A percentile compares a stretch with the other conserved stretches of the same genome.
phyloP scores from a whole-genome alignment of 148 eudicot genomes.

The Rhododendron williamsianum region DNA sequence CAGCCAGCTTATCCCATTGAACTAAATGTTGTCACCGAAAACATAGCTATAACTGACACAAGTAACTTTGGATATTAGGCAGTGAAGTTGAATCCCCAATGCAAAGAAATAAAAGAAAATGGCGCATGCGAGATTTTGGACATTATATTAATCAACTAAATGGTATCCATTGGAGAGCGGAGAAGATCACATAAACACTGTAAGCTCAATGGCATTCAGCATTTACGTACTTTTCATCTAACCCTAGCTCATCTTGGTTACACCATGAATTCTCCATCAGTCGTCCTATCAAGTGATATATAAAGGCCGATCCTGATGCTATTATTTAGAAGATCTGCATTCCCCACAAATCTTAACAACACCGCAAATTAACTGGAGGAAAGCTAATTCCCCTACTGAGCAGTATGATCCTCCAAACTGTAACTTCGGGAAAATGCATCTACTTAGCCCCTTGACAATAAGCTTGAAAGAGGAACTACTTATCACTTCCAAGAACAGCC shows the following conservation, averaged over 20 bases:
- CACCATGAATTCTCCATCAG: background rate
- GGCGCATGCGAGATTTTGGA: background rate
- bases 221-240: background rate
- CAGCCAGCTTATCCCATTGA: constrained; percentile 2
- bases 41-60: background rate
- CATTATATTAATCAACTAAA: background rate
- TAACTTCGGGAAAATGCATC: background rate
- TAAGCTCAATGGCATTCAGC: background rate
- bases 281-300: background rate
- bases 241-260: background rate
- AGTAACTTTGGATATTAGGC: background rate
- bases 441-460: background rate
- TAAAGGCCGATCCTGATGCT: background rate
- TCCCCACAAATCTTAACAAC: background rate
- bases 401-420: background rate
- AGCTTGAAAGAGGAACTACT: background rate
- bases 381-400: background rate
- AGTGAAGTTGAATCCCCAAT: too few relatives aligned
- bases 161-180: background rate
- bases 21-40: background rate
- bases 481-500: background rate
- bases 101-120: background rate
- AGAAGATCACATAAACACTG: too few relatives aligned
- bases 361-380: too few relatives aligned
- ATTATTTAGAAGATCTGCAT: constrained; percentile 1